Base-by-base conservation (phyloP, 2,329 filamentous ascomycete species). In the Colletotrichum acutatum region DNA sequence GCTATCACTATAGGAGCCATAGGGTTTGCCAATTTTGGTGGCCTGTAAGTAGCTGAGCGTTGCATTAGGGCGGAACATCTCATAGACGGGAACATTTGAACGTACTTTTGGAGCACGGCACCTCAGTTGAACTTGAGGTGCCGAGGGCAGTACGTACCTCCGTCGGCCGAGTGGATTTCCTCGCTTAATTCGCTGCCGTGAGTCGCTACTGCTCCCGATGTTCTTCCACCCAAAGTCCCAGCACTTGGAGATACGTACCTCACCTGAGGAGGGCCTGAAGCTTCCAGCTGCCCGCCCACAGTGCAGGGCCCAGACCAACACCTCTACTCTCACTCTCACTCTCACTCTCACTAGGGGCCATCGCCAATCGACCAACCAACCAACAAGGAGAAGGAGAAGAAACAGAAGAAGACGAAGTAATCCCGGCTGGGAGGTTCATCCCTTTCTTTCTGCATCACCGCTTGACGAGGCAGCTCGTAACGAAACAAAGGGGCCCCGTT, bases 151-250 rank as follows among this genome's bases (percentile, higher is more conserved):
- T 62, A 62, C 59, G 59, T 62, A 52, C 26, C 59, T n/a, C 37
- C 6, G 37, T 57, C 57, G 66, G 34, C 66, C 24, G 66, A 32
- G 42, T 62, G 66, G 66, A 54, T 54, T 30, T 19, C 53, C 22
- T 69, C 59, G 66, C 66, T 68, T 68, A 66, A 32, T 11, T 14
- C 22, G 42, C 42, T 19, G 24, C 34, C 19, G 3, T 63, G 60
- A 52, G 60, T 63, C 42, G 60, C 49, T 46, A 19, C 3, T 14
- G n/a, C 19, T n/a, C 2, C 34, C 58, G 58, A 58, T 26, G 11
- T 49, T 49, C 42, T 49, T 49, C 42, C 42, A 49, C 19, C 19
- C 7, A 19, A n/a, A 8, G 42, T n/a, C 42, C 19, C 19, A n/a
- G 5, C 7, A 1, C 4, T 11, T 12, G 11, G 49, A 22, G 49